A percentile compares a stretch with the other conserved stretches of the same genome.
Conservation (phyloP, 805 yeast genomes). For the Hanseniaspora pseudoguilliermondii region DNA sequence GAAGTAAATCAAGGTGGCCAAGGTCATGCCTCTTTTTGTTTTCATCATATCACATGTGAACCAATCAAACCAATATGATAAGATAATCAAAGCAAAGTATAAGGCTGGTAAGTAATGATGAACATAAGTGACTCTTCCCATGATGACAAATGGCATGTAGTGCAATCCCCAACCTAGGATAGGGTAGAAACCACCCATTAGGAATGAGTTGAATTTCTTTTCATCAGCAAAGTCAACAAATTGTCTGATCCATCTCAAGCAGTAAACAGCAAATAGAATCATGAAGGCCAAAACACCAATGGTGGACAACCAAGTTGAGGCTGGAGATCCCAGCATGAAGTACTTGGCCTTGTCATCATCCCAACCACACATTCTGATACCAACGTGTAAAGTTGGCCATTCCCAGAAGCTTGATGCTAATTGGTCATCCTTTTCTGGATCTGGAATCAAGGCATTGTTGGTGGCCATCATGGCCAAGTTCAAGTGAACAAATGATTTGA, state of each 20-base stretch:
- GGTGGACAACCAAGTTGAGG: constrained; percentile 66
- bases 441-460: constrained; percentile 74
- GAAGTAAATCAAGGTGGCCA: constrained; percentile 29
- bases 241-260: constrained; percentile 78
- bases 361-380: constrained; percentile 74
- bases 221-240: constrained; percentile 42
- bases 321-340: constrained; percentile 64
- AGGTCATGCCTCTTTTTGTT: constrained; percentile 20
- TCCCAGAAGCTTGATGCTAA: constrained; percentile 73
- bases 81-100: constrained; percentile 55
- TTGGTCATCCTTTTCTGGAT: constrained; percentile 57
- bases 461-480: constrained; percentile 89
- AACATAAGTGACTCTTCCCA: constrained; percentile 78
- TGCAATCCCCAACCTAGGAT: constrained; percentile 74
- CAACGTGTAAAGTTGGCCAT: constrained; percentile 70
- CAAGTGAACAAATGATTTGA: constrained; percentile 62
- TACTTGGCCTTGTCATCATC: constrained; percentile 49
- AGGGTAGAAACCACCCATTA: constrained; percentile 67
- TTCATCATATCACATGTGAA: constrained; percentile 26
- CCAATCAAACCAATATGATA: constrained; percentile 42
- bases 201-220: constrained; percentile 37
- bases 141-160: constrained; percentile 58
- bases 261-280: constrained; percentile 31
- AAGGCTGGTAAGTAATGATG: constrained; percentile 79
- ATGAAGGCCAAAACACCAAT: constrained; percentile 47